Evolutionary conservation across 345 rosid species (phyloP), one percentile per base, ranked within the genome.

Genomic region (Streptanthus diversifolius): DNA sequence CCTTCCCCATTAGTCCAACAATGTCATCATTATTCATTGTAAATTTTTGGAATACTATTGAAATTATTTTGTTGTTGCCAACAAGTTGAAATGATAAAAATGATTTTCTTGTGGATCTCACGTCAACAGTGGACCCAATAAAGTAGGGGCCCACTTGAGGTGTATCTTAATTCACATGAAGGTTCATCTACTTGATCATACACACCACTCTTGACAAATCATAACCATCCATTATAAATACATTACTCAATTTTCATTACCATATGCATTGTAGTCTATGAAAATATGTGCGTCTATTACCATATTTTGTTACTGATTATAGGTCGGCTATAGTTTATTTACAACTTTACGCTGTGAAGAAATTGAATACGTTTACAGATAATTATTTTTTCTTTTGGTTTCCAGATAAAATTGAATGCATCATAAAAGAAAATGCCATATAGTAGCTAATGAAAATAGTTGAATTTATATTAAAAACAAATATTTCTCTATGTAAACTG

Each of bases 11-110:
- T 7, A 57, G 66, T 75, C 74, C 47, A 75, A 68, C 56, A 29
- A 32, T 68, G 55, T 43, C 70, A 75, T 67, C 78, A 75, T 67
- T 51, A 66, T 37, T 58, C 67, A 74, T 74, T 63, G 56, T 49
- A 74, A 21, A 47, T 1, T 48, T 45, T 22, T 59, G 39, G 37
- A 33, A 32, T 14, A 21, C 14, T 33, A 18, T 33, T 35, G 30
- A 27, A 40, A 21, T 9, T 14, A 27, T 37, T 51, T 21, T 32
- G 8, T 19, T 30, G 45, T 39, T 41, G 21, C 36, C 14, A 40
- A 24, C 66, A 17, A n/a, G 66, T 29, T n/a, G n/a, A n/a, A n/a
- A n/a, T 63, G 15, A 7, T 14, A 15, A 39, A 25, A 43, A 51
- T 19, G 17, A 2, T 33, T 48, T 11, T 2, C n/a, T n/a, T n/a